A percentile compares a stretch with the other conserved stretches of the same genome.
Evolutionary conservation across 2,329 filamentous ascomycete genomes (phyloP).

Genomic region (Pleoardoris graminearum): DNA sequence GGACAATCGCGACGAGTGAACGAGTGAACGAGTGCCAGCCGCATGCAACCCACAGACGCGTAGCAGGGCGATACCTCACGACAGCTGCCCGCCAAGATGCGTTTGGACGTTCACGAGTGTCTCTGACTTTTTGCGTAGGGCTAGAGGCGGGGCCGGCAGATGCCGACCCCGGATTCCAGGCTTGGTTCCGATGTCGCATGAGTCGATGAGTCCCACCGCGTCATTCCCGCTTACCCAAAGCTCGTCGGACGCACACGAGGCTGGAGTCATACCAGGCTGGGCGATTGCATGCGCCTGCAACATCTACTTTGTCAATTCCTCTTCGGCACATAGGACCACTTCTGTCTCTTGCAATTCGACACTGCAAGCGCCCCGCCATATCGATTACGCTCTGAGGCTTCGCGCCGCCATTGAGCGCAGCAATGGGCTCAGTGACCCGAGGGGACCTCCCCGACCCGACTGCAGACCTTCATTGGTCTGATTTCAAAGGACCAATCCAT

Average conservation of each 20-base stretch:
- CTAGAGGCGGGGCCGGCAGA: constrained; percentile 15
- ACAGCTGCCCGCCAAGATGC: no score
- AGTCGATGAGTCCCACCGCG: constrained; percentile 26
- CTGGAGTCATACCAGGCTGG: constrained; percentile 5
- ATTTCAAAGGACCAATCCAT: constrained; percentile 69
- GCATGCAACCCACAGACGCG: no score
- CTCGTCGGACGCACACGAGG: not conserved
- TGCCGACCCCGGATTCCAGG: constrained; percentile 13
- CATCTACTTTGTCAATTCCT: not conserved
- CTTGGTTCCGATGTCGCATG: constrained; percentile 38
- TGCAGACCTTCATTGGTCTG: constrained; percentile 67
- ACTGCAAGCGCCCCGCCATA: constrained; percentile 23
- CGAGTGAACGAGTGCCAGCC: not conserved
- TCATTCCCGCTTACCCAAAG: not conserved
- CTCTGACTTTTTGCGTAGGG: constrained; percentile 20
- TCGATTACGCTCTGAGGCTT: constrained; percentile 12
- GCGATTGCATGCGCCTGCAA: not conserved
- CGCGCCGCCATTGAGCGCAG: constrained; percentile 23
- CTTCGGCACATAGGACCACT: not conserved
- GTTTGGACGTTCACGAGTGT: not conserved
- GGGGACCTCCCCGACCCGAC: constrained; percentile 65
- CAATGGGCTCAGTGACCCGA: constrained; percentile 32
- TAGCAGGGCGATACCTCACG: not conserved
- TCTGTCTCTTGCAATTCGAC: no score
- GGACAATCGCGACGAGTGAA: not conserved